These are phyloP conservation scores for Pharnaceum exiguum DNA, from an alignment of 148 eudicot species.

Conservation along the genomic window DNA sequence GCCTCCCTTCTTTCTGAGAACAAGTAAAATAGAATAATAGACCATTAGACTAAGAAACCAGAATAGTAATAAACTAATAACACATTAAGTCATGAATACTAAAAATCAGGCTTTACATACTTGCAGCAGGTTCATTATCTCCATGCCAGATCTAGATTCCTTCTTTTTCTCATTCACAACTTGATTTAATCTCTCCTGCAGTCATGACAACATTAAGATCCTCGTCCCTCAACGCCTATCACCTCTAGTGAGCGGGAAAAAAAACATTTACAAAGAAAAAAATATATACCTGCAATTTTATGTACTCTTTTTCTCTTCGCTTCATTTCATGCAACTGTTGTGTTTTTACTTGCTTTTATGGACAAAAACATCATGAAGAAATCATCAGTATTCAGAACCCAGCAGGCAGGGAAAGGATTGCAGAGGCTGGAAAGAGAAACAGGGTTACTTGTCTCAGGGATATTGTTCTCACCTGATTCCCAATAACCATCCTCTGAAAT, in stretches of 20 bases:
- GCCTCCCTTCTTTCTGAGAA: constrained; percentile 95
- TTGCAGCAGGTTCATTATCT: constrained; percentile 98
- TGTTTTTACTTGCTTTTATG: constrained; percentile 79
- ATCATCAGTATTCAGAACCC: background rate
- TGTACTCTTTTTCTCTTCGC: constrained; percentile 95
- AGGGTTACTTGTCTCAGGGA: background rate
- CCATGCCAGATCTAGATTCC: constrained; percentile 99
- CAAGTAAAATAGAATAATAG: constrained; percentile 4
- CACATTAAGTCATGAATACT: constrained; percentile 1
- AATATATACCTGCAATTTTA: constrained; percentile 77
- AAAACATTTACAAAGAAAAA: too few species aligned
- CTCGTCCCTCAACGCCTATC: too few species aligned
- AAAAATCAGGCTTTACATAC: constrained; percentile 28
- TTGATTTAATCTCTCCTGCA: constrained; percentile 88
- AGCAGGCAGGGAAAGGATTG: background rate
- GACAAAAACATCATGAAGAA: constrained; percentile 7
- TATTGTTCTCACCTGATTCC: constrained; percentile 68
- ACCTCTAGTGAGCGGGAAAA: too few species aligned
- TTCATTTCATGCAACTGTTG: constrained; percentile 98
- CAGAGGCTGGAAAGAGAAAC: background rate
- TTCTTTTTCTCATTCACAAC: constrained; percentile 97
- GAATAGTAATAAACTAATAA: background rate
- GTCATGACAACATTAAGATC: background rate
- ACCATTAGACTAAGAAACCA: constrained; percentile 4
- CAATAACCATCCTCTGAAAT: constrained; percentile 98